Evolutionary conservation across 2,329 filamentous ascomycete species (phyloP), one percentile per base, ranked within the genome.

Genomic region (Sphaerulina musiva): DNA sequence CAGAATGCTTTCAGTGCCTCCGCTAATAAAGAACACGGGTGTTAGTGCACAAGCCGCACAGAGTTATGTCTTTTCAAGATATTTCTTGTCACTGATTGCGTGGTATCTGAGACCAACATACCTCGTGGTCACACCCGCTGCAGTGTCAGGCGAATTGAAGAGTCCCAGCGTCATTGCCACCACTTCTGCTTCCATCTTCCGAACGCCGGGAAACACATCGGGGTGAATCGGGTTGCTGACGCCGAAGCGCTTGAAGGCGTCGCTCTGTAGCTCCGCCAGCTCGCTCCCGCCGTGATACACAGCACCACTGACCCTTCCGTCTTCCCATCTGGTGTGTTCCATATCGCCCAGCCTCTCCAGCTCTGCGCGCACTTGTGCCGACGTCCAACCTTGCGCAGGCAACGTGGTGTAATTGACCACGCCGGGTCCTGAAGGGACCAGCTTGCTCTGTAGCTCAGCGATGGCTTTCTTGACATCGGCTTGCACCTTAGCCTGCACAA

Each of bases 171-270:
- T 90, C 92, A 98, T 98, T 61, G 91, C 87, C 49, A 98, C 93
- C 58, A 98, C 78, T 75, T 98, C 93, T 43, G 93, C 92, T 76
- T 98, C 93, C 93, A 98, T 98, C 81, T 98, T 98, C 66, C 93
- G 80, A 49, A 98, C 91, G 29, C 92, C 93, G 12, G 93, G 93
- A 74, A 98, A 98, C 42, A 98, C 92, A 73, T 98, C 93, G 6
- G 93, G 93, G 71, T 98, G 93, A 63, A 98, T 93, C 2, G 93
- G 93, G 71, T 98, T 98, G 39, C 90, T 82, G 31, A 98, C 93
- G 48, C 90, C 92, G 70, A 98, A 98, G 72, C 87, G 87, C 61
- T 87, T 87, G 77, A 92, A 97, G 0, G 93, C 92, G 69, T 96
- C 89, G 5, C 88, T 87, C 75, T 98, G 93, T 39, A 98, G 76